Evolutionary conservation across 257 asterid genomes (phyloP).

Genomic region (Knoxia roxburghii): DNA sequence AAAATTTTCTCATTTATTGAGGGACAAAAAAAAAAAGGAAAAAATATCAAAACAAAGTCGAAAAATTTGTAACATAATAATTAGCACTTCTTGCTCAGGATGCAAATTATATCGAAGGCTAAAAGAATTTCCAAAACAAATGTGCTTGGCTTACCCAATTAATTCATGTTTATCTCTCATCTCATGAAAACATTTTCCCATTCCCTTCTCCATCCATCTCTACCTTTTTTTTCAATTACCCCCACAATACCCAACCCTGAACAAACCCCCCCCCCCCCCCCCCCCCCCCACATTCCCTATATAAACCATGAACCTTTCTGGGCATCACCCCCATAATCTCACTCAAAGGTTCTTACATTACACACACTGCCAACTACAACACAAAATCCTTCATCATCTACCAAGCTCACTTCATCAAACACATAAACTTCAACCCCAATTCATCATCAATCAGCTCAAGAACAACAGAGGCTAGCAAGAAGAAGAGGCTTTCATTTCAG

Average conservation of each 20-base stretch:
- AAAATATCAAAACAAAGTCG: no score
- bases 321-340: slow-evolving; percentile 12
- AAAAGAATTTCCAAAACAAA: no score
- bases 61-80: no score
- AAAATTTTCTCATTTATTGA: no score
- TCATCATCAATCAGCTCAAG: background rate
- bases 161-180: no score
- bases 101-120: no score
- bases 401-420: background rate
- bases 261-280: slow-evolving; percentile 3
- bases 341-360: background rate
- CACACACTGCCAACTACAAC: no score
- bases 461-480: background rate
- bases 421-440: background rate
- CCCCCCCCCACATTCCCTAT: slow-evolving; percentile 14
- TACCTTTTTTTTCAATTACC: background rate
- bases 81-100: no score
- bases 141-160: no score
- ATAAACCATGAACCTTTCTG: slow-evolving; percentile 18
- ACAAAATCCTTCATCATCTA: background rate
- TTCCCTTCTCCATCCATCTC: slow-evolving; percentile 9
- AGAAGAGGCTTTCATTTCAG: background rate
- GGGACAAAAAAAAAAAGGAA: no score
- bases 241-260: slow-evolving; percentile 1
- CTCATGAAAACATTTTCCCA: no score